Percentiles rank a stretch among this genome's conserved stretches.
Conservation (phyloP, 78 protist species). For the Isochrysis galbana region DNA sequence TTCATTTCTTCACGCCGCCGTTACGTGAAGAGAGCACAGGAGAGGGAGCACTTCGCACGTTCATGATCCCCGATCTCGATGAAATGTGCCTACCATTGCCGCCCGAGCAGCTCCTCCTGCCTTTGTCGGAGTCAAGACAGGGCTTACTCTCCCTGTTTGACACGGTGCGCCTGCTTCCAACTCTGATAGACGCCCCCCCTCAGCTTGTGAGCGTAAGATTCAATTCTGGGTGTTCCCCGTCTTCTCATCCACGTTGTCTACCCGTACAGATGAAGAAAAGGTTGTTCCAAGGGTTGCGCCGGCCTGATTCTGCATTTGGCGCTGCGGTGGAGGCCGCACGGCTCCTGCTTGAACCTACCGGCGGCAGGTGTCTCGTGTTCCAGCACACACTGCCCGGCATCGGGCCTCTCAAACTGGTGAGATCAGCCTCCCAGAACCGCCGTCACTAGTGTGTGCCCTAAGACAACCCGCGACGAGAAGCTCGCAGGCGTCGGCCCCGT, state of each 20-base stretch:
- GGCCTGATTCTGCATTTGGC: neutral
- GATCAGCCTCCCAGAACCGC: too few relatives aligned
- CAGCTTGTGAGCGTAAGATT: too few relatives aligned
- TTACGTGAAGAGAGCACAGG: neutral
- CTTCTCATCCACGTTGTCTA: too few relatives aligned
- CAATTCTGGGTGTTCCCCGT: too few relatives aligned
- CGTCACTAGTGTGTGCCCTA: too few relatives aligned
- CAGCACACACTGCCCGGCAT: neutral
- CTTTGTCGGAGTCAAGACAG: neutral
- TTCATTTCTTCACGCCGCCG: slow-evolving; percentile 50
- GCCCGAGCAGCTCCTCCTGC: slow-evolving; percentile 28
- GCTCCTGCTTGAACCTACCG: neutral
- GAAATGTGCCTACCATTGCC: slow-evolving; percentile 62
- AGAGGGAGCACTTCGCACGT: too few relatives aligned
- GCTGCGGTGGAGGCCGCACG: neutral
- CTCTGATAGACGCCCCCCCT: too few relatives aligned
- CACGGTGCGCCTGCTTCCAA: too few relatives aligned
- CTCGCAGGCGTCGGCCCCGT: too few relatives aligned
- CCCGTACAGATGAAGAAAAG: too few relatives aligned
- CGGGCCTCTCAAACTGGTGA: slow-evolving; percentile 41
- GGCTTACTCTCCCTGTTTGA: neutral
- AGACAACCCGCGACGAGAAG: too few relatives aligned
- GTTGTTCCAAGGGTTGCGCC: neutral
- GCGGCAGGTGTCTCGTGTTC: slow-evolving; percentile 20
- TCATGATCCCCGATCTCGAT: slow-evolving; percentile 36